phyloP scores from a whole-genome alignment of 2,329 filamentous ascomycete genomes.

The Dothideomycetes sp. region DNA sequence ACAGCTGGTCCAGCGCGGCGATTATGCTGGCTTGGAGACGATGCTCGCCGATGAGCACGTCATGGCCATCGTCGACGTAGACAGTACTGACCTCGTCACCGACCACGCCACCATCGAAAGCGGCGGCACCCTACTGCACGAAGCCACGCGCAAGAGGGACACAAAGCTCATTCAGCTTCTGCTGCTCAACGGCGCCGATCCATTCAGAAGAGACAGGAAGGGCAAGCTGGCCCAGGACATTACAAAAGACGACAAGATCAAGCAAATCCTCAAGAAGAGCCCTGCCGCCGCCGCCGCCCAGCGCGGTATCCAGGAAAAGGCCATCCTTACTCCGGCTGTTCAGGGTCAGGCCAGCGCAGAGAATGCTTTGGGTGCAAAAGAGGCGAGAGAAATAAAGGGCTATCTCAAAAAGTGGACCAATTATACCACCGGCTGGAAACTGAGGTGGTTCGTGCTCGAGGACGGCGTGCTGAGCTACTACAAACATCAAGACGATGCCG shows the following conservation, averaged over 20 bases:
- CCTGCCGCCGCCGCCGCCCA: constrained; percentile 91
- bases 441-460: constrained; percentile 95
- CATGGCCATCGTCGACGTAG: constrained; percentile 81
- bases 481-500: constrained; percentile 96
- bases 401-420: constrained; percentile 99
- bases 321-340: constrained; percentile 69
- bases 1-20: constrained; percentile 56
- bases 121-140: constrained; percentile 88
- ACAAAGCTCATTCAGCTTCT: constrained; percentile 80
- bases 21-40: constrained; percentile 69
- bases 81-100: constrained; percentile 77
- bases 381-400: constrained; percentile 93
- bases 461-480: constrained; percentile 98
- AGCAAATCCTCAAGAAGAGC: constrained; percentile 82
- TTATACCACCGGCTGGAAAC: constrained; percentile 91
- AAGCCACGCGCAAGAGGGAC: constrained; percentile 82
- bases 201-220: constrained; percentile 87
- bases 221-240: constrained; percentile 93
- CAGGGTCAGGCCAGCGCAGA: constrained; percentile 34
- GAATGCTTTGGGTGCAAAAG: constrained; percentile 57
- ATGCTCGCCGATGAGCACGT: constrained; percentile 76
- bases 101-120: constrained; percentile 66
- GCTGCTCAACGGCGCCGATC: constrained; percentile 87
- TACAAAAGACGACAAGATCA: constrained; percentile 85
- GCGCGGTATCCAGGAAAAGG: constrained; percentile 92